These are phyloP conservation scores for Avena sativa DNA, from an alignment of 176 grass and related monocot genomes.

Conservation along the genomic window DNA sequence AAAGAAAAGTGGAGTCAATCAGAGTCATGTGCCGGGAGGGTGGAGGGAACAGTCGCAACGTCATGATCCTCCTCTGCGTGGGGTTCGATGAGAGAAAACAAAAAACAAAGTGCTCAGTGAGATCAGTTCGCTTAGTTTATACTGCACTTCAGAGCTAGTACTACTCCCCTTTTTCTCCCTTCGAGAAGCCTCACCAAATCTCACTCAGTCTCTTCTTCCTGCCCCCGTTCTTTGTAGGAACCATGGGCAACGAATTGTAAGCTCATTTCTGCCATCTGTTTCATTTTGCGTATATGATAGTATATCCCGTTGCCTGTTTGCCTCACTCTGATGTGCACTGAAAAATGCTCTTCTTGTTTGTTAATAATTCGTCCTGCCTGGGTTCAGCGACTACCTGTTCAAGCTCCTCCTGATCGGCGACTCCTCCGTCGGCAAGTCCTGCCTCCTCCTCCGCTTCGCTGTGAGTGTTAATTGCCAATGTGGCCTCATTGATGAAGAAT, in stretches of 20 bases:
- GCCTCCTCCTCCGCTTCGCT: constrained; percentile 74
- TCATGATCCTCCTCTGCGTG: background rate
- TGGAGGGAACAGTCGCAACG: constrained; percentile 9
- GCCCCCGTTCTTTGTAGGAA: background rate
- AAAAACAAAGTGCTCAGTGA: background rate
- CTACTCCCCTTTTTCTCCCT: background rate
- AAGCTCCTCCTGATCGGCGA: constrained; percentile 87
- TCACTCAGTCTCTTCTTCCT: background rate
- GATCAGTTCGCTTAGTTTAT: constrained; percentile 40
- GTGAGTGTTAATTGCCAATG: constrained; percentile 44
- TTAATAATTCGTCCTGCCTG: background rate
- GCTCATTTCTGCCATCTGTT: background rate
- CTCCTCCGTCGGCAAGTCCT: constrained; percentile 84
- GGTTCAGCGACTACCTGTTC: constrained; percentile 73
- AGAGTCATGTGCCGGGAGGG: background rate
- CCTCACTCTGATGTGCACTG: background rate
- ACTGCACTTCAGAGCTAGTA: background rate
- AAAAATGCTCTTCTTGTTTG: background rate
- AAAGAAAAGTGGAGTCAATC: background rate
- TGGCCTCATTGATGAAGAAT: background rate
- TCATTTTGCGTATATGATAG: too few relatives aligned
- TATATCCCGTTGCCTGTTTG: background rate
- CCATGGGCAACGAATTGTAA: constrained; percentile 73
- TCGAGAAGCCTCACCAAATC: constrained; percentile 26
- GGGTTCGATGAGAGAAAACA: constrained; percentile 8